Evolutionary conservation across 2,329 filamentous ascomycete genomes (phyloP), one percentile per base, ranked within the genome.

Genomic region (Penicillium sp.): DNA sequence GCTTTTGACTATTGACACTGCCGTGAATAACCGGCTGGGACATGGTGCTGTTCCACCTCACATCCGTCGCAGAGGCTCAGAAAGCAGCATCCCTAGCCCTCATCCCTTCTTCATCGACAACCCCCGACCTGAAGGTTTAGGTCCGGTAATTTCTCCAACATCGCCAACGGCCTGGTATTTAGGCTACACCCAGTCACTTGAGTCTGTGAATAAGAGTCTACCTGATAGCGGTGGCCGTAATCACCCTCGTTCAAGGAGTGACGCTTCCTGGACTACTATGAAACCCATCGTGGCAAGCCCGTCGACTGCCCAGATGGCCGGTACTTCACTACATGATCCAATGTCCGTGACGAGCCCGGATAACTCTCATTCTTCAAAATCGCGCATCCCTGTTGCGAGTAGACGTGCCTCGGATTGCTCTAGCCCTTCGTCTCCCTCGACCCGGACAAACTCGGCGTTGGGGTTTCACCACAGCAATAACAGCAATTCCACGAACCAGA

Each of bases 141-240:
- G 65, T n/a, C 57, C 78, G 40, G 80, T 83, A 60, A 68, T 76
- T 56, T 82, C 87, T 60, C 83, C 85, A 14, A 73, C 82, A 14
- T 90, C 87, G 3, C 85, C 87, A 11, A 85, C 83, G 43, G 84
- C 84, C 57, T 88, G 85, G 83, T 87, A 88, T 70, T 78, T 75
- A 26, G 77, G 76, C 42, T 71, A 72, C 18, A 72, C 73, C 14
- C 71, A 74, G 28, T 73, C 73, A 42, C 64, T 79, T 20, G 77
- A 79, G 57, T 71, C 69, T 21, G 68, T 74, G 20, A 70, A 70
- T 48, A 62, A 61, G 3, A 55, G 46, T 38, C 23, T 14, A 9
- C 48, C 46, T 3, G 52, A 55, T 23, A 30, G 26, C 38, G 23
- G 40, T 38, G 63, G 57, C 20, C 62, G 59, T 46, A 67, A 57